Percentiles rank a stretch among this genome's conserved stretches.
These are phyloP conservation scores for Naganishia antarctica DNA, from an alignment of 768 basidiomycete species.

Conservation along the genomic window DNA sequence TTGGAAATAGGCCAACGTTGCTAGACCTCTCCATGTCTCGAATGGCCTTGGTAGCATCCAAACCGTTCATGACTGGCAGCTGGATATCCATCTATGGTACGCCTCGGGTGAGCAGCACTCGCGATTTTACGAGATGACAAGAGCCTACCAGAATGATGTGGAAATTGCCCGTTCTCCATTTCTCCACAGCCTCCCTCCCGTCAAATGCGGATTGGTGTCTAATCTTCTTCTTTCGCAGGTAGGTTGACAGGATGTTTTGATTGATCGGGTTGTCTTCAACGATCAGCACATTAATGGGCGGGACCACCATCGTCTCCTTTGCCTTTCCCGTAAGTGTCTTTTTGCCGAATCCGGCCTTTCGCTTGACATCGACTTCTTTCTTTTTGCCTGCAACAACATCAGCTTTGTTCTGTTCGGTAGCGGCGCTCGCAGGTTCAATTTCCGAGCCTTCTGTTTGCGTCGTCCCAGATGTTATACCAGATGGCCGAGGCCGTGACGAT, in stretches of 20 bases:
- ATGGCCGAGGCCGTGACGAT: neutral
- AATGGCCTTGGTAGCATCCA: constrained; percentile 94
- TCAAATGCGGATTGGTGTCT: constrained; percentile 91
- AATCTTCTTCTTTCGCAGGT: constrained; percentile 93
- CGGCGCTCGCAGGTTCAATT: constrained; percentile 25
- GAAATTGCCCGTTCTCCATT: constrained; percentile 87
- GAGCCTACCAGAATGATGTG: constrained; percentile 87
- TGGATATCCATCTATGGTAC: constrained; percentile 91
- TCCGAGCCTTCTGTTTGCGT: constrained; percentile 15
- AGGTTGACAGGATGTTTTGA: constrained; percentile 92
- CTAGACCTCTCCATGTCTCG: constrained; percentile 70
- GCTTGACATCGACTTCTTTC: constrained; percentile 34
- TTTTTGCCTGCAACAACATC: constrained; percentile 18
- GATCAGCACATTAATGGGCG: constrained; percentile 95
- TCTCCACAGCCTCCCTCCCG: constrained; percentile 89
- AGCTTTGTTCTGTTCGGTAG: constrained; percentile 19
- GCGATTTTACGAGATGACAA: neutral
- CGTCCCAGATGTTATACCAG: neutral
- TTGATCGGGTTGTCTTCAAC: constrained; percentile 99
- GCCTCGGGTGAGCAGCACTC: neutral
- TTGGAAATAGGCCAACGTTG: constrained; percentile 63
- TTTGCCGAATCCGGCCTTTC: constrained; percentile 28
- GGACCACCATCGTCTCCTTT: constrained; percentile 71
- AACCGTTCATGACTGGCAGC: constrained; percentile 98
- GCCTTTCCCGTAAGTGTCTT: constrained; percentile 33